Evolutionary conservation across 805 yeast species (phyloP).

Genomic region (Candida vaughaniae): DNA sequence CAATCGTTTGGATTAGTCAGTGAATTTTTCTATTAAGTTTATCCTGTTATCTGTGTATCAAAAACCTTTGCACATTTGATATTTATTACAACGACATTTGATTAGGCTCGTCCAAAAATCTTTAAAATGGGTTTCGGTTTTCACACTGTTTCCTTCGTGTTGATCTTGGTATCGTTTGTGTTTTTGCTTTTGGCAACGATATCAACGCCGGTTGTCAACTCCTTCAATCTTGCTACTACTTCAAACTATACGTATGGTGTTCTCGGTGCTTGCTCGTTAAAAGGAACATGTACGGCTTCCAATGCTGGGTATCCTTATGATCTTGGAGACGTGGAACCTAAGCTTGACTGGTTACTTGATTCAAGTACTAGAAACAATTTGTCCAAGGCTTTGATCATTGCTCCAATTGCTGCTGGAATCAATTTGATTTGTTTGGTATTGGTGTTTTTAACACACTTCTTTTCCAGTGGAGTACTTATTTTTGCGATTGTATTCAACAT

Average conservation of each 20-base stretch:
- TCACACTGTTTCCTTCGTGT: slow-evolving; percentile 23
- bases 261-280: slow-evolving; percentile 58
- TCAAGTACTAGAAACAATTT: slow-evolving; percentile 47
- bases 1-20: too few relatives aligned
- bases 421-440: slow-evolving; percentile 40
- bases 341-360: slow-evolving; percentile 50
- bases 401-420: slow-evolving; percentile 68
- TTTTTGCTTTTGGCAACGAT: slow-evolving; percentile 60
- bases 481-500: slow-evolving; percentile 46
- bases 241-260: slow-evolving; percentile 54
- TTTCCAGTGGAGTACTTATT: slow-evolving; percentile 23
- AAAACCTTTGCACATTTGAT: too few relatives aligned
- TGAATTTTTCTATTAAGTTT: too few relatives aligned
- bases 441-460: slow-evolving; percentile 25
- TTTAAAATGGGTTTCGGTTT: slow-evolving; percentile 11
- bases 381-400: slow-evolving; percentile 53
- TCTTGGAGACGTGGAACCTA: slow-evolving; percentile 27
- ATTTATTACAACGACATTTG: too few relatives aligned
- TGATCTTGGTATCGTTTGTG: slow-evolving; percentile 55
- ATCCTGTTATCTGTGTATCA: too few relatives aligned
- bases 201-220: slow-evolving; percentile 55
- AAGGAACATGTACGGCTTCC: slow-evolving; percentile 36
- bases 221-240: slow-evolving; percentile 51
- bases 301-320: slow-evolving; percentile 45
- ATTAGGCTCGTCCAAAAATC: too few relatives aligned